A percentile compares a stretch with the other conserved stretches of the same genome.
Evolutionary conservation across 345 rosid genomes (phyloP).

Genomic region (Noccaea bulbosa): DNA sequence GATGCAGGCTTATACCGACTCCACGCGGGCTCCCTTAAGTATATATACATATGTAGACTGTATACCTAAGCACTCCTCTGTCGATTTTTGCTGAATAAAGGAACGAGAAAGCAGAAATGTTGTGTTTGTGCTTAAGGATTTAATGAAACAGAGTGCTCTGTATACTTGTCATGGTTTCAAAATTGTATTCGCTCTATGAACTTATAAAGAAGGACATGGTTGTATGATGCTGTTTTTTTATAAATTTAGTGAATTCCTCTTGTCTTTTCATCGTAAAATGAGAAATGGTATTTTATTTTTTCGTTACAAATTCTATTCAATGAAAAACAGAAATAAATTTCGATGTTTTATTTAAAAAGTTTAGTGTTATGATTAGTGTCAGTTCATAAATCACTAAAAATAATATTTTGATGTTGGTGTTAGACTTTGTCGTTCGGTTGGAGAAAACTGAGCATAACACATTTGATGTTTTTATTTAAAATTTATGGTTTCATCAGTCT

Average conservation of each 20-base stretch:
- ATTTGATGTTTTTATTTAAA: no score
- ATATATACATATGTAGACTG: slow-evolving; percentile 29
- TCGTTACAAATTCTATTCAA: no score
- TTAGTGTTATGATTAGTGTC: no score
- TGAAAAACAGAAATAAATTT: no score
- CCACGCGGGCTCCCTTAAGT: background rate
- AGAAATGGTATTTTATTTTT: no score
- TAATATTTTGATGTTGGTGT: no score
- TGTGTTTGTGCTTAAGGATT: slow-evolving; percentile 19
- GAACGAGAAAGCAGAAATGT: slow-evolving; percentile 20
- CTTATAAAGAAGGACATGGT: slow-evolving; percentile 12
- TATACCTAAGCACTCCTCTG: slow-evolving; percentile 15
- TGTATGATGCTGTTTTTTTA: slow-evolving; percentile 24
- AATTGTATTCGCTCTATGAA: background rate
- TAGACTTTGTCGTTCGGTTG: no score
- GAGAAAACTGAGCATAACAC: no score
- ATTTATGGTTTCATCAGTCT: no score
- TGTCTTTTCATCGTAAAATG: no score
- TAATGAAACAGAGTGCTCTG: slow-evolving; percentile 31
- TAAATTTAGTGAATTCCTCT: background rate
- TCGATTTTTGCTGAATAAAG: slow-evolving; percentile 31
- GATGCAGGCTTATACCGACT: background rate
- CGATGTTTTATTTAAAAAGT: no score
- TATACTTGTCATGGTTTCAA: slow-evolving; percentile 38
- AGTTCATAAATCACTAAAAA: no score